These are phyloP conservation scores for Cantharellus anzutake DNA, from an alignment of 768 basidiomycete genomes.

Conservation along the genomic window DNA sequence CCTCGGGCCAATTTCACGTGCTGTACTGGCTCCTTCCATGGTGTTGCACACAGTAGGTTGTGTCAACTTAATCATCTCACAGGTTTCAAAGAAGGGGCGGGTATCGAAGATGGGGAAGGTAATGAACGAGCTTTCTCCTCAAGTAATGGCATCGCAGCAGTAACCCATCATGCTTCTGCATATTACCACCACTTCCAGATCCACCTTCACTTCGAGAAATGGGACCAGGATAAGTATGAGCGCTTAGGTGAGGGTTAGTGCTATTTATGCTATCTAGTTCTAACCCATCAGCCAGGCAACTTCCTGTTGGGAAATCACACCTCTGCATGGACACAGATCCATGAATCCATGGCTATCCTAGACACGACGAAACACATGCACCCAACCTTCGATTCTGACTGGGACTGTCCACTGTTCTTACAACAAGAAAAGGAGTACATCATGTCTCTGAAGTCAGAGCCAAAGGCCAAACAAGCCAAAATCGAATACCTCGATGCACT, in stretches of 20 bases:
- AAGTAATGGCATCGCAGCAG: conserved; percentile 7
- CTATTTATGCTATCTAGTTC: too few relatives aligned
- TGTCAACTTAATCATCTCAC: conserved; percentile 12
- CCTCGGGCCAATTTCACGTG: not conserved
- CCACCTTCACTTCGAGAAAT: conserved; percentile 10
- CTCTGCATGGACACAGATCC: not conserved
- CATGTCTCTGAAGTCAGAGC: not conserved
- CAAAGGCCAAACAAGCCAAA: not conserved
- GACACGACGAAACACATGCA: too few relatives aligned
- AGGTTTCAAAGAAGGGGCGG: conserved; percentile 5
- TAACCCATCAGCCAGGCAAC: too few relatives aligned
- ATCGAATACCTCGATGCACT: not conserved
- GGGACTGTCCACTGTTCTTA: not conserved
- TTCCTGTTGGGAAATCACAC: too few relatives aligned
- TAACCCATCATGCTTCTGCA: conserved; percentile 9
- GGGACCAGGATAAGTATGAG: conserved; percentile 12
- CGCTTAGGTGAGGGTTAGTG: too few relatives aligned
- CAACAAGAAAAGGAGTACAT: not conserved
- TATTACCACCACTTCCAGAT: conserved; percentile 7
- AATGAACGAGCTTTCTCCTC: conserved; percentile 10
- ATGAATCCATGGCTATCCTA: too few relatives aligned
- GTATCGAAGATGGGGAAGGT: conserved; percentile 11
- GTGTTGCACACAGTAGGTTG: conserved; percentile 10
- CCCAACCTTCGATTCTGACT: not conserved
- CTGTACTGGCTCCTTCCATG: conserved; percentile 7